phyloP scores from a whole-genome alignment of 1,284 basidiomycete genomes.

The Cutaneotrichosporon spelunceum region DNA sequence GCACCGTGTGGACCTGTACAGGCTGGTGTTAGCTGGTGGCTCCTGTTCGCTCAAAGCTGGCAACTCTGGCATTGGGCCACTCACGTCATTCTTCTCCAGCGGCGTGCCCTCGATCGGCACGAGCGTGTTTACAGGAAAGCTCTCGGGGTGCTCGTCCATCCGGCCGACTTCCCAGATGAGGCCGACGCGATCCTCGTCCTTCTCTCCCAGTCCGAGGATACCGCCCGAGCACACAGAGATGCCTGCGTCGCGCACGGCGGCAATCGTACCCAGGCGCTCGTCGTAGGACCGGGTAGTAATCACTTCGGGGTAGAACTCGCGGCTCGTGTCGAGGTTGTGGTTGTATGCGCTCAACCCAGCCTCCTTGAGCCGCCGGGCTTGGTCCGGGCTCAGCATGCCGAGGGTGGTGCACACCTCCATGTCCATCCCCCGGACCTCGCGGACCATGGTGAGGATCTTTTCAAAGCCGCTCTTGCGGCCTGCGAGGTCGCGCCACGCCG shows the following conservation, averaged over 20 bases:
- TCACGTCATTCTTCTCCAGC: constrained; percentile 57
- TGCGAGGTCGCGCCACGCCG: constrained; percentile 95
- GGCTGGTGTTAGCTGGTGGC: constrained; percentile 64
- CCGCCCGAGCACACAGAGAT: constrained; percentile 97
- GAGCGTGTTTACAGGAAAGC: constrained; percentile 96
- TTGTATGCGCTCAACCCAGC: constrained; percentile 95
- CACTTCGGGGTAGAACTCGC: constrained; percentile 94
- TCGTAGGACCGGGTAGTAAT: constrained; percentile 95
- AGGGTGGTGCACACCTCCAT: constrained; percentile 98
- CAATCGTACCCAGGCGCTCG: constrained; percentile 84
- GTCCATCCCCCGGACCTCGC: constrained; percentile 75
- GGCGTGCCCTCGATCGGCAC: constrained; percentile 62
- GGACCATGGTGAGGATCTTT: constrained; percentile 88
- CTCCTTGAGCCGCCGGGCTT: constrained; percentile 88
- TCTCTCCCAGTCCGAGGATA: constrained; percentile 90
- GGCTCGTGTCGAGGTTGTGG: constrained; percentile 96
- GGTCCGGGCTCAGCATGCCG: constrained; percentile 91
- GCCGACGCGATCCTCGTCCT: constrained; percentile 84
- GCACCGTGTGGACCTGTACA: constrained; percentile 74
- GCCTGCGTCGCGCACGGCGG: constrained; percentile 85
- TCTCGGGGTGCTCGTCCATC: constrained; percentile 81
- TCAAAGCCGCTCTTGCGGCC: constrained; percentile 94
- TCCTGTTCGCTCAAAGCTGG: too few relatives aligned
- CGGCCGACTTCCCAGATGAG: constrained; percentile 91
- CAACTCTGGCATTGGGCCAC: constrained; percentile 15